A percentile compares a stretch with the other conserved stretches of the same genome.
phyloP scores from a whole-genome alignment of 208 protist species.

The Naegleria lovaniensis region DNA sequence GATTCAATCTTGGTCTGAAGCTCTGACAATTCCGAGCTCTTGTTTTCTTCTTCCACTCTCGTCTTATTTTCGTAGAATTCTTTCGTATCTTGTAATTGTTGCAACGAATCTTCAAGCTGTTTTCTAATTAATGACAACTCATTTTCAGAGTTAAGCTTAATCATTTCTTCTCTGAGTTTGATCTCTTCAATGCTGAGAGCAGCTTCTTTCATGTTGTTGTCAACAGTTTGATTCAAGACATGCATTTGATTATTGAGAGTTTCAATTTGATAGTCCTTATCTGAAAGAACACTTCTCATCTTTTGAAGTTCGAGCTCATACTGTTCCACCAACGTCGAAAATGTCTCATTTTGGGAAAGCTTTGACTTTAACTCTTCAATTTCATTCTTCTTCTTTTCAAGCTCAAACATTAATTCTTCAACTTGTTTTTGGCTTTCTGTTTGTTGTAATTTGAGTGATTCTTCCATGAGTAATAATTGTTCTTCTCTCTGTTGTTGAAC shows the following conservation, averaged over 20 bases:
- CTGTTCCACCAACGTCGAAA: too few relatives aligned
- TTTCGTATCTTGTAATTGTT: neutral
- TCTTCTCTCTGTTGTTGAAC: neutral
- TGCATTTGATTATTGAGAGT: too few relatives aligned
- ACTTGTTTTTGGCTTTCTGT: neutral
- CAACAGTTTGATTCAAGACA: too few relatives aligned
- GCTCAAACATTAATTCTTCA: neutral
- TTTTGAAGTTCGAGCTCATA: too few relatives aligned
- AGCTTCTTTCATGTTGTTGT: neutral
- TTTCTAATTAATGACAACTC: neutral
- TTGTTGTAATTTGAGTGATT: neutral
- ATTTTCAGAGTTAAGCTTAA: neutral
- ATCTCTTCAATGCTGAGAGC: neutral
- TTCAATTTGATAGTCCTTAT: too few relatives aligned
- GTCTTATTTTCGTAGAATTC: neutral
- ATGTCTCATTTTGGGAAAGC: too few relatives aligned
- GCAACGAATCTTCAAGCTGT: neutral
- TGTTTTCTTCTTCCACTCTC: neutral
- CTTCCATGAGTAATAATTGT: neutral
- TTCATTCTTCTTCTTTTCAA: neutral
- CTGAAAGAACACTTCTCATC: too few relatives aligned
- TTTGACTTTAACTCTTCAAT: too few relatives aligned
- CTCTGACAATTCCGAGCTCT: neutral
- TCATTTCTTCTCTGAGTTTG: neutral
- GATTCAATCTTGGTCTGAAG: neutral